A percentile compares a stretch with the other conserved stretches of the same genome.
phyloP scores from a whole-genome alignment of 441 rosid genomes.

The Euphorbia celastroides region DNA sequence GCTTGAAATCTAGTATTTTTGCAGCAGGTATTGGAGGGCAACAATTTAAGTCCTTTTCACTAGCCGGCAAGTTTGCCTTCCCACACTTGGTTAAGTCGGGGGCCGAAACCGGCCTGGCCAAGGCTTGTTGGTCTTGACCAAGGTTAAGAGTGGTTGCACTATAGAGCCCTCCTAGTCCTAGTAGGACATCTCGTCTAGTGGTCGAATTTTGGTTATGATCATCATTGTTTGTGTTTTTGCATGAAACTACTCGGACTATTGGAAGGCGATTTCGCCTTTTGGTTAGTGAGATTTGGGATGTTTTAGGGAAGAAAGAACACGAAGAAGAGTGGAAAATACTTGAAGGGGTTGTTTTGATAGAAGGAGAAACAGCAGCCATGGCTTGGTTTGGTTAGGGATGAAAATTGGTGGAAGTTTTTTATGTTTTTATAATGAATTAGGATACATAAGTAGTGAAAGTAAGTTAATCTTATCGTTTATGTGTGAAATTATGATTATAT shows the following conservation, averaged over 20 bases:
- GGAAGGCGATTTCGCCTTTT: constrained; percentile 2
- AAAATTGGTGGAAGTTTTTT: neutral
- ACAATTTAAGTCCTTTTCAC: constrained; percentile 35
- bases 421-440: constrained; percentile 1
- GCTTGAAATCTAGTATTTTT: constrained; percentile 39
- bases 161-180: constrained; percentile 42
- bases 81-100: constrained; percentile 37
- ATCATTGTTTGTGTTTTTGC: constrained; percentile 27
- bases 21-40: constrained; percentile 44
- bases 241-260: constrained; percentile 16
- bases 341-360: constrained; percentile 7
- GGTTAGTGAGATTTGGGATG: constrained; percentile 23
- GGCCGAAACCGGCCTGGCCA: constrained; percentile 33
- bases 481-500: neutral
- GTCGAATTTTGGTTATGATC: constrained; percentile 18
- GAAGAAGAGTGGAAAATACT: constrained; percentile 5
- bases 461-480: neutral
- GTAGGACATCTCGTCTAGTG: constrained; percentile 40
- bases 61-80: constrained; percentile 31
- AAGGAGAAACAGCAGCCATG: constrained; percentile 32
- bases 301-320: constrained; percentile 19
- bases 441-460: neutral
- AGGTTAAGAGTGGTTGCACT: constrained; percentile 25
- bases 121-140: constrained; percentile 9
- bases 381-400: neutral